These are phyloP conservation scores for Stromatinia cepivora DNA, from an alignment of 2,329 filamentous ascomycete species.

Conservation along the genomic window DNA sequence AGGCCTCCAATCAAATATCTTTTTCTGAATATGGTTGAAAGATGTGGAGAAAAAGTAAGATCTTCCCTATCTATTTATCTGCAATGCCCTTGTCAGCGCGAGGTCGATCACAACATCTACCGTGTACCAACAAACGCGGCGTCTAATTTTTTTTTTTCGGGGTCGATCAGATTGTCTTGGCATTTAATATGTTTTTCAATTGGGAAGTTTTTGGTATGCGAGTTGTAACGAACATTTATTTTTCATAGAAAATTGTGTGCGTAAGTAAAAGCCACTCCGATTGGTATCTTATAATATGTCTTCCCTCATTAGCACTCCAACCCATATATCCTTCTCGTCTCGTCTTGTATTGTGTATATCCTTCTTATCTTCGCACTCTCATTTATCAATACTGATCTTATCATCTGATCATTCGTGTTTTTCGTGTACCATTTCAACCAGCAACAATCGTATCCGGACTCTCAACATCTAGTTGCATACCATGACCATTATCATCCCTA, in stretches of 20 bases:
- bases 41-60: constrained; percentile 1
- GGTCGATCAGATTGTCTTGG: background rate
- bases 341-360: background rate
- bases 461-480: constrained; percentile 36
- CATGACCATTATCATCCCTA: constrained; percentile 25
- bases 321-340: background rate
- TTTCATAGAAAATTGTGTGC: background rate
- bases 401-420: background rate
- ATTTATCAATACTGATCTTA: background rate
- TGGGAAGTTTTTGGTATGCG: background rate
- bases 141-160: constrained; percentile 13
- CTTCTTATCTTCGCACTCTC: background rate
- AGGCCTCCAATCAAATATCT: background rate
- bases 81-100: background rate
- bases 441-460: constrained; percentile 37
- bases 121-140: constrained; percentile 4
- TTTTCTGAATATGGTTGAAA: background rate
- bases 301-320: background rate
- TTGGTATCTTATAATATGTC: constrained; percentile 8
- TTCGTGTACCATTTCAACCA: constrained; percentile 16
- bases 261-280: background rate
- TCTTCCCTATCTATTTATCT: background rate
- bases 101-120: constrained; percentile 15
- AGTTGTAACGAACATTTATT: background rate
- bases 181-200: background rate